Evolutionary conservation across 192 early-diverging fungal genomes (phyloP), one percentile per base, ranked within the genome.

Genomic region (Glomus cerebriforme): DNA sequence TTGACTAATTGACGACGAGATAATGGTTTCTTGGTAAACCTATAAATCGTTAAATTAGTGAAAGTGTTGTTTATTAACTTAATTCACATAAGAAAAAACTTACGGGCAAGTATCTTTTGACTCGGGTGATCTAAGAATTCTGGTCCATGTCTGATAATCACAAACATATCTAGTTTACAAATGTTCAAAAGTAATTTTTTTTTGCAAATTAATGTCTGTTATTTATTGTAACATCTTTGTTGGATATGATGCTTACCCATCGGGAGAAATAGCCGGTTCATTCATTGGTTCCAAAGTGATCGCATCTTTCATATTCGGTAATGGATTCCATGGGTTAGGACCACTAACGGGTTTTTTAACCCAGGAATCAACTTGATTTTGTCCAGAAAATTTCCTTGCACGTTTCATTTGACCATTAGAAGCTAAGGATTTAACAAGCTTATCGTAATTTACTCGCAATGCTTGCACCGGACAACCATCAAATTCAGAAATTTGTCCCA

Each of bases 101-200:
- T 64, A 64, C 62, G 62, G 62, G 29, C 62, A 64, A 31, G 62
- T 64, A 64, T 64, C 62, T 64, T 64, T 64, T 6, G 62, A 64
- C 8, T 64, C 62, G 29, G 13, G 62, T 6, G 62, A 64, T 31
- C 29, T 26, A 6, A 64, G 62, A 29, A 64, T 64, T 32, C n/a
- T 64, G 2, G 29, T 64, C 62, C 62, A 64, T 17, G 62, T 64
- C n/a, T 64, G 24, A 31, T 64, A 64, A 17, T 64, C 62, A 31
- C 62, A 64, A 0, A 64, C 62, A 29, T 64, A 64, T 2, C 62
- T 64, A 29, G 62, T 31, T 26, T 8, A 32, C 12, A 32, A 64
- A 31, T n/a, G n/a, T n/a, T n/a, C n/a, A n/a, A n/a, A n/a, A n/a
- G n/a, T n/a, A n/a, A n/a, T n/a, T n/a, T n/a, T n/a, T 17, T 7